Percentiles rank a stretch among this genome's conserved stretches.
phyloP scores from a whole-genome alignment of 768 basidiomycete species.

The Rhodotorula graminis region DNA sequence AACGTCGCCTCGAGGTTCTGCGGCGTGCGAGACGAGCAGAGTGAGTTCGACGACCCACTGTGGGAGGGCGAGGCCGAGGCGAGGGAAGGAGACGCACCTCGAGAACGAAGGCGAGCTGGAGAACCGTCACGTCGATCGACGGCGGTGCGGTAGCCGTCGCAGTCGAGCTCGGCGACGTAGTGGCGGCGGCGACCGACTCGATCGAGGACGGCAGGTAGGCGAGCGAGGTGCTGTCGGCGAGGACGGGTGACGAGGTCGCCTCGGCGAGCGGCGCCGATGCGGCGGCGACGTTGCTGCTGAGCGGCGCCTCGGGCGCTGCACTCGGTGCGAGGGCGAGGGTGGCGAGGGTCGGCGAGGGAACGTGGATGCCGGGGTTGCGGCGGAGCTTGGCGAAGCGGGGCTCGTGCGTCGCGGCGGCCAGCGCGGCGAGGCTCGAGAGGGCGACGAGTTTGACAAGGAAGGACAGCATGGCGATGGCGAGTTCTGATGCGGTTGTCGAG shows the following conservation, averaged over 20 bases:
- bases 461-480: neutral
- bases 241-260: too few relatives aligned
- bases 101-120: constrained; percentile 24
- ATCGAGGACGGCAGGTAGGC: neutral
- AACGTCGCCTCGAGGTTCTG: neutral
- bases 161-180: too few relatives aligned
- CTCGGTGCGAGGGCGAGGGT: neutral
- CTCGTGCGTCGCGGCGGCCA: neutral
- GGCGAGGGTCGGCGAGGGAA: too few relatives aligned
- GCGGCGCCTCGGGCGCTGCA: too few relatives aligned
- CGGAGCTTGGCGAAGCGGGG: neutral
- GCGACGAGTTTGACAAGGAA: neutral
- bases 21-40: neutral
- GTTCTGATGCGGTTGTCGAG: too few relatives aligned
- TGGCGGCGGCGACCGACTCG: neutral
- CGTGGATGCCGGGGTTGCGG: neutral
- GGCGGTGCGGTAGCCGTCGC: neutral
- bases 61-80: neutral
- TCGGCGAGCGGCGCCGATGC: too few relatives aligned
- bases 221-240: neutral
- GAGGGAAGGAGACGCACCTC: constrained; percentile 9
- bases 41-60: too few relatives aligned
- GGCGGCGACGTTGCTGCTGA: too few relatives aligned
- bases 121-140: constrained; percentile 3
- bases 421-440: neutral